Evolutionary conservation across 2,329 filamentous ascomycete genomes (phyloP), one percentile per base, ranked within the genome.

Genomic region (Verticillium klebahnii): DNA sequence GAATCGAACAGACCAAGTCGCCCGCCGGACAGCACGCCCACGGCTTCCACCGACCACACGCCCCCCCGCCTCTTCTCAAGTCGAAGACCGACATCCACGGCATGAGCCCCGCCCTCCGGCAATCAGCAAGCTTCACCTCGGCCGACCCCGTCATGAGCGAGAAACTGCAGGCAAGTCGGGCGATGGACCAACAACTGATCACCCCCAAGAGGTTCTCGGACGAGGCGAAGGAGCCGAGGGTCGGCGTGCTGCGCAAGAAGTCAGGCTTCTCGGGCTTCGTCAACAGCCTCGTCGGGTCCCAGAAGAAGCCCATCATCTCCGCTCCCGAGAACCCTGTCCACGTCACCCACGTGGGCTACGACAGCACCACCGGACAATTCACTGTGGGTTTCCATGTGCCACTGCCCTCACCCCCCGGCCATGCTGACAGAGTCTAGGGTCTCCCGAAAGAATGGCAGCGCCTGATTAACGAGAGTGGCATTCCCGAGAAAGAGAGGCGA

Each of bases 391-490:
- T 32, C 56, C 19, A 3, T 57, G 17, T 50, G 57, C 60, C 58
- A 25, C 59, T 56, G 36, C 62, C 61, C 34, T 54, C 40, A 36
- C 57, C 62, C 60, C 54, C 61, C 19, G 60, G 61, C 36, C 39
- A 57, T 50, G n/a, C 64, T 69, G 65, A 67, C 63, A 60, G 50
- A 12, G 31, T 45, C 64, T 71, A 95, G 93, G 95, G 95, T 66
- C 84, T 99, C 32, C 95, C 95, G 19, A 96, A 95, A 76, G 95
- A 98, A 84, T 99, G 95, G 95, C 94, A 98, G 78, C 89, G 92
- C 64, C 86, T 97, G 73, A 87, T 99, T 72, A 92, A 94, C 78
- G 93, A 97, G 76, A 97, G 92, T 75, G 95, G 95, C 66, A 97
- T 99, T 70, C 91, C 93, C 32, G 93, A 97, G 78, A 93, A 95